Evolutionary conservation across 202 grass and related monocot genomes (phyloP).

Genomic region (Zoysia matrella): DNA sequence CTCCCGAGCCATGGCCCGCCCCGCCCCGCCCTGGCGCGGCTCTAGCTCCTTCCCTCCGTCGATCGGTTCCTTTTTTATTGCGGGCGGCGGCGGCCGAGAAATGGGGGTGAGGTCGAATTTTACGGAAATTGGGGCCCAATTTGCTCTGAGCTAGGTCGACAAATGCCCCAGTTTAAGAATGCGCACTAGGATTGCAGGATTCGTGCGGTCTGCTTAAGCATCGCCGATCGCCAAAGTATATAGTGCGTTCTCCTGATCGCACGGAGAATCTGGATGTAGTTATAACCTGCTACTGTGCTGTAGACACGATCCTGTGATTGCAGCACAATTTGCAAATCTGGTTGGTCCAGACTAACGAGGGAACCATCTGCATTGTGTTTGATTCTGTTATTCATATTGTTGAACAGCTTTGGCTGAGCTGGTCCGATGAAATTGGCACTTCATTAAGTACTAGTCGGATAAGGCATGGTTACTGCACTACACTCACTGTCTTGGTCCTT

Average conservation of each 20-base stretch:
- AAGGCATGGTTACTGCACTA: neutral
- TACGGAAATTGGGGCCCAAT: slow-evolving; percentile 26
- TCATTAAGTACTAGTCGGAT: neutral
- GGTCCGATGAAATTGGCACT: neutral
- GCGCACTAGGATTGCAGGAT: slow-evolving; percentile 19
- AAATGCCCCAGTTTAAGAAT: neutral
- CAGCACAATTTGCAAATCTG: neutral
- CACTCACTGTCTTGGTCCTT: neutral
- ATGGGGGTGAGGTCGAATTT: neutral
- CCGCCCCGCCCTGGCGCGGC: slow-evolving; percentile 8
- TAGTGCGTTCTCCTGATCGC: neutral
- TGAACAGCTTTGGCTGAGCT: neutral
- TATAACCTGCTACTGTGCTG: neutral
- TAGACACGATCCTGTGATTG: too few species aligned
- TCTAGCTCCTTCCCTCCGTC: slow-evolving; percentile 16
- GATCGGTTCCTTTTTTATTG: neutral
- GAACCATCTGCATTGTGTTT: neutral
- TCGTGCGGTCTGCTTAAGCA: neutral
- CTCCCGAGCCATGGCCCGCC: slow-evolving; percentile 17
- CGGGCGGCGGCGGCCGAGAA: neutral
- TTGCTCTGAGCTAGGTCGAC: neutral
- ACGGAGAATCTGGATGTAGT: neutral
- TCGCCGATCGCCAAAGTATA: too few species aligned
- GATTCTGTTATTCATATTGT: neutral
- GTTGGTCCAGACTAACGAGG: neutral